Percentiles rank a stretch among this genome's conserved stretches.
Evolutionary conservation across 2,329 filamentous ascomycete species (phyloP).

Genomic region (Colletotrichum sidae): DNA sequence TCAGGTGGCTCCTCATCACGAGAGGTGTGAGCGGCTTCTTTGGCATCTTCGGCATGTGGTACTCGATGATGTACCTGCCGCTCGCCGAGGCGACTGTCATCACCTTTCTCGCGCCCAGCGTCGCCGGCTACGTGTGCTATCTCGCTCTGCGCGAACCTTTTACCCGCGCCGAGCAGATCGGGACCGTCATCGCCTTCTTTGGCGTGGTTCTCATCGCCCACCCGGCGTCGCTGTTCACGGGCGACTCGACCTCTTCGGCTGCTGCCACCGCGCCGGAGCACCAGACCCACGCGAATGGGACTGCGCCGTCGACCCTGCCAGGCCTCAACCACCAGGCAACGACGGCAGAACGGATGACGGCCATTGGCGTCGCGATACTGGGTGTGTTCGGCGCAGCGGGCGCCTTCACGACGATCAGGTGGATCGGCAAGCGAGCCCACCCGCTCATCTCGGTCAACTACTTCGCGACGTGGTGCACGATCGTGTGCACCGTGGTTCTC

Average conservation of each 20-base stretch:
- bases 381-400: conserved; percentile 82
- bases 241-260: conserved; percentile 39
- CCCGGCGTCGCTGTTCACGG: conserved; percentile 68
- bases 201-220: conserved; percentile 88
- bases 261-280: conserved; percentile 32
- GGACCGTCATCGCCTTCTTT: conserved; percentile 77
- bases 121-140: conserved; percentile 85
- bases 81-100: conserved; percentile 91
- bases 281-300: conserved; percentile 30
- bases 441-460: conserved; percentile 89
- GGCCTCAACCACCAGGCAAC: conserved; percentile 57
- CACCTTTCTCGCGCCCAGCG: conserved; percentile 84
- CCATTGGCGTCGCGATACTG: conserved; percentile 77
- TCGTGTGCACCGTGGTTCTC: conserved; percentile 74
- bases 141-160: conserved; percentile 81
- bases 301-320: conserved; percentile 40
- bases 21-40: conserved; percentile 80
- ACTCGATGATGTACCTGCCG: conserved; percentile 77
- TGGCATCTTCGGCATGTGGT: conserved; percentile 83
- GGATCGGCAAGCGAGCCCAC: conserved; percentile 84
- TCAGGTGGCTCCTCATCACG: conserved; percentile 75
- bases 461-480: conserved; percentile 77
- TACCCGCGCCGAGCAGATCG: conserved; percentile 80
- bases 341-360: conserved; percentile 73
- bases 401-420: conserved; percentile 80